Evolutionary conservation across 495 filamentous ascomycete genomes (phyloP).

Genomic region (Xylaria nigripes): DNA sequence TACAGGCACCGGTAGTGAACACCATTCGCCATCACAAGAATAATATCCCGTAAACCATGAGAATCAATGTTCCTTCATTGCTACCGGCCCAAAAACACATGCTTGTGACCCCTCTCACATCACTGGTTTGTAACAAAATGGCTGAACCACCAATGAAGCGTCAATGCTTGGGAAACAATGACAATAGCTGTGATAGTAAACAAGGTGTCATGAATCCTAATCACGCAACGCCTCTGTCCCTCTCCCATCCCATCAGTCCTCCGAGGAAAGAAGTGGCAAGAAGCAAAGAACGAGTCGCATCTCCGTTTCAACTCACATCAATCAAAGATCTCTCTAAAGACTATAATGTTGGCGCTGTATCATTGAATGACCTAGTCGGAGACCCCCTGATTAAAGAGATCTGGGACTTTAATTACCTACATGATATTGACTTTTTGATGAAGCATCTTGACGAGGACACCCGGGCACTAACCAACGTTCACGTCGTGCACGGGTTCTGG

Average conservation of each 20-base stretch:
- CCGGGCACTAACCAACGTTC: conserved; percentile 53
- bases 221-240: conserved; percentile 15
- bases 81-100: neutral
- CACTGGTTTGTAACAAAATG: conserved; percentile 5
- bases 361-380: conserved; percentile 63
- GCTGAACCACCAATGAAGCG: conserved; percentile 20
- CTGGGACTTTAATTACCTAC: conserved; percentile 86
- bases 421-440: conserved; percentile 68
- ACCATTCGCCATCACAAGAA: too few species aligned
- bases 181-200: neutral
- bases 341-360: conserved; percentile 60
- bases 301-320: conserved; percentile 67
- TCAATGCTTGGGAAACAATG: conserved; percentile 9
- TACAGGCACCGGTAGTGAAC: too few species aligned
- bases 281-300: conserved; percentile 30
- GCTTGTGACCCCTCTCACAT: neutral
- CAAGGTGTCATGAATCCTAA: neutral
- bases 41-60: neutral
- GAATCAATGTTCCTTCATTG: neutral
- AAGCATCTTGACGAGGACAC: conserved; percentile 61
- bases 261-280: conserved; percentile 25
- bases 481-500: conserved; percentile 85
- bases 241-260: conserved; percentile 35
- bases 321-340: conserved; percentile 55
- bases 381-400: conserved; percentile 77